Conservation (phyloP, 2,329 filamentous ascomycete genomes). For the Scedosporium apiospermum region DNA sequence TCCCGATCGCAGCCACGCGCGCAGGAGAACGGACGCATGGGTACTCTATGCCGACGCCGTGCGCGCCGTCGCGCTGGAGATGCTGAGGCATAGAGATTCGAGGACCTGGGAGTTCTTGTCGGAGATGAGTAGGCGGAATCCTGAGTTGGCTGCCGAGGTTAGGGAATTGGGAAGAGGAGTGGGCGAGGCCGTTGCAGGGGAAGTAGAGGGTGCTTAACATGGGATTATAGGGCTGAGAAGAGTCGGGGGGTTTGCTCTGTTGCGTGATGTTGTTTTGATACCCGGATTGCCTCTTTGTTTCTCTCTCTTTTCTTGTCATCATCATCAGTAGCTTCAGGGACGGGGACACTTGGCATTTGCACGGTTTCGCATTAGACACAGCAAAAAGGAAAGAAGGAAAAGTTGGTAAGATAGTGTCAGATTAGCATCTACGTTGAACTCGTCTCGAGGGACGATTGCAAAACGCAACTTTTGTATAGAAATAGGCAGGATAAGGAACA, state of each 20-base stretch:
- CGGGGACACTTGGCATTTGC: not conserved
- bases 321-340: not conserved
- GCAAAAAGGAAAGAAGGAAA: not conserved
- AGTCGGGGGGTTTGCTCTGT: not conserved
- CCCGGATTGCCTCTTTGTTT: not conserved
- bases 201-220: not conserved
- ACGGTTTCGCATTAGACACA: not conserved
- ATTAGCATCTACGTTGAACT: too few species aligned
- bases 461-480: too few species aligned
- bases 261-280: not conserved
- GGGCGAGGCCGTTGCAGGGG: not conserved
- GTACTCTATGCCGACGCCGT: not conserved
- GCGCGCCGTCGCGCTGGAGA: conserved; percentile 2
- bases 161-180: not conserved
- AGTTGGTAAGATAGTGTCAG: not conserved
- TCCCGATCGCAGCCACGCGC: not conserved
- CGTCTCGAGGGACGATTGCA: too few species aligned
- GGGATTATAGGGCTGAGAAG: not conserved
- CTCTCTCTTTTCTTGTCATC: not conserved
- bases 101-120: conserved; percentile 2
- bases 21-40: not conserved
- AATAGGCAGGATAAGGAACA: too few species aligned
- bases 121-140: conserved; percentile 2
- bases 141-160: not conserved
- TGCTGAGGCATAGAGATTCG: not conserved